Evolutionary conservation across 2,329 filamentous ascomycete species (phyloP), one percentile per base, ranked within the genome.

Genomic region (Dryadomyces quercus-mongolicae): DNA sequence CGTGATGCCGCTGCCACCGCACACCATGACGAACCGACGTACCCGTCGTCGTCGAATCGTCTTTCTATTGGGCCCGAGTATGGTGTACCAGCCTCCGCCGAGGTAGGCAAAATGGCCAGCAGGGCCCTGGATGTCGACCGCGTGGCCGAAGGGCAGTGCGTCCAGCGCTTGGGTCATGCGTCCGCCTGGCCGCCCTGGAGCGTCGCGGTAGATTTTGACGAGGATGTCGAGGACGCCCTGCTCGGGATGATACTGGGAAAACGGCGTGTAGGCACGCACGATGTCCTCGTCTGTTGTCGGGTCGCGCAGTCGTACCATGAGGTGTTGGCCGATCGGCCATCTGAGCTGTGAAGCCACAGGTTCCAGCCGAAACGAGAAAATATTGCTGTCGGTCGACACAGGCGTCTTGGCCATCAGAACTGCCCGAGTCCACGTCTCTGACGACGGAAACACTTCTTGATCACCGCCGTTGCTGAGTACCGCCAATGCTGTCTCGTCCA

Each of bases 1-100:
- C n/a, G 91, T 95, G 63, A 96, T 86, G 1, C 91, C 91, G n/a
- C 81, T 88, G 6, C 91, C 91, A 15, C 79, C 91, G 61, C 88
- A 93, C 36, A 95, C 82, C 89, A 95, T 95, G 64, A 86, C 74
- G 66, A 95, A 88, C 13, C 76, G 77, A 52, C 76, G 78, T 1
- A 94, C 78, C 0, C 61, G 68, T 10, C 83, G 72, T 55, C 73
- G 66, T 20, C 71, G 74, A 0, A 78, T 78, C 36, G 78, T 78
- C 43, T 16, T 47, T 18, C n/a, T 13, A 10, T 21, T 18, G 43
- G 5, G 49, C 44, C 9, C 45, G 50, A 58, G 95, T 9, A 13
- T 20, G 25, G 25, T 25, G 61, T 86, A 88, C 2, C 68, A 58
- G 0, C 90, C 89, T 0, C 72, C 68, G 0, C 86, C 85, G 0